These are phyloP conservation scores for Cucurbita pepo DNA, from an alignment of 306 rosid species.

Conservation along the genomic window DNA sequence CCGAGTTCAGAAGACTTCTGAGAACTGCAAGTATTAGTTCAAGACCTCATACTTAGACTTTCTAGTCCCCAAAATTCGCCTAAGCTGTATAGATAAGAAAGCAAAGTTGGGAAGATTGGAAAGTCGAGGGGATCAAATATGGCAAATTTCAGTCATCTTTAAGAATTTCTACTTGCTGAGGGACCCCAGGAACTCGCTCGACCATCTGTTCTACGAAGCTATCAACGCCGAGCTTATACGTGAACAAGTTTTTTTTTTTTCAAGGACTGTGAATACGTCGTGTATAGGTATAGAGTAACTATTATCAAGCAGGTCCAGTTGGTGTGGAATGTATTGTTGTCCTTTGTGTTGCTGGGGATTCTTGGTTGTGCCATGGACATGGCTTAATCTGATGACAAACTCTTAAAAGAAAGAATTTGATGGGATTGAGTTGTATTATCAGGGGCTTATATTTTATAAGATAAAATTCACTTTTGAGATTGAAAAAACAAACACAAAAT, in stretches of 20 bases:
- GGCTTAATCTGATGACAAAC: neutral
- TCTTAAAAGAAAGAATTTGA: neutral
- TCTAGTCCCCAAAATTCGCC: constrained; percentile 12
- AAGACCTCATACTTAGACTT: constrained; percentile 18
- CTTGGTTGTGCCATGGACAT: constrained; percentile 27
- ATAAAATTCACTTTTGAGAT: too few species aligned
- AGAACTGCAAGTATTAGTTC: constrained; percentile 91
- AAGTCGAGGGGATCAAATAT: neutral
- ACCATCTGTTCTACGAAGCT: neutral
- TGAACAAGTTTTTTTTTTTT: neutral
- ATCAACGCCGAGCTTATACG: neutral
- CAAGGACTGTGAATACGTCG: neutral
- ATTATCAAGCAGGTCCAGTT: constrained; percentile 18
- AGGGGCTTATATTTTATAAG: too few species aligned
- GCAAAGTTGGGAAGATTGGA: neutral
- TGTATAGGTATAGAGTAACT: neutral
- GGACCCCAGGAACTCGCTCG: neutral
- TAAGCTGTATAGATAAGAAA: constrained; percentile 16
- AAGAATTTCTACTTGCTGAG: neutral
- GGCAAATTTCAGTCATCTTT: neutral
- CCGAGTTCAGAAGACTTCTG: constrained; percentile 78
- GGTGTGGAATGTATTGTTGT: constrained; percentile 25
- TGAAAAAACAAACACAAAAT: too few species aligned
- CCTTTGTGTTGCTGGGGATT: constrained; percentile 25
- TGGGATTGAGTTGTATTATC: neutral